Conservation (phyloP, 1,284 basidiomycete species). For the Ustilago nuda region DNA sequence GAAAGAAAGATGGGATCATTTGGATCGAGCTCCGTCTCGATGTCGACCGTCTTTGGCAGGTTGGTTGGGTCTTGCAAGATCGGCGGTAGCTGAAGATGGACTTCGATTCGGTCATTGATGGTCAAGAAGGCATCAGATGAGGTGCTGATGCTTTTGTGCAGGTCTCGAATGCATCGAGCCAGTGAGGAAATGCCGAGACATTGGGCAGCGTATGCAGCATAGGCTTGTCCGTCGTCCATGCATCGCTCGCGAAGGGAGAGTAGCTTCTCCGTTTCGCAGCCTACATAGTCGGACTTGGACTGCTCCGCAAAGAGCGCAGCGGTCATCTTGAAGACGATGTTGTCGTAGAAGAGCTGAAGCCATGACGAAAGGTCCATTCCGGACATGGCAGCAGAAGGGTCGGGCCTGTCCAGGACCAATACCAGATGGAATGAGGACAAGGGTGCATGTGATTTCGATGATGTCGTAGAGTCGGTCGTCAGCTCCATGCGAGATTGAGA, state of each 20-base stretch:
- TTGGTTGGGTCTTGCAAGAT: conserved; percentile 56
- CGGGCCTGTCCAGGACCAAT: conserved; percentile 64
- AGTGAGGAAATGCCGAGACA: conserved; percentile 59
- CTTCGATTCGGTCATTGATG: conserved; percentile 62
- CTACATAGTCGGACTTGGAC: conserved; percentile 51
- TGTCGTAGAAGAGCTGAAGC: conserved; percentile 65
- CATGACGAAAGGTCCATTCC: conserved; percentile 55
- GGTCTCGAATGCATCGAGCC: conserved; percentile 51
- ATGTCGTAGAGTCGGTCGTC: conserved; percentile 9
- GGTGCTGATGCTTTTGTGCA: conserved; percentile 58
- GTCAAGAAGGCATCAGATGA: conserved; percentile 57
- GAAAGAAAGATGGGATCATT: conserved; percentile 59
- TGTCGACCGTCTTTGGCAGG: conserved; percentile 49
- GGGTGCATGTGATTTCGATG: conserved; percentile 18
- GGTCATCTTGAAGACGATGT: conserved; percentile 67
- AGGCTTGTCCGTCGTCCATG: conserved; percentile 57
- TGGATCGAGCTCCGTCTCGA: conserved; percentile 62
- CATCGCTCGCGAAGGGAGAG: conserved; percentile 56
- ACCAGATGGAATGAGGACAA: conserved; percentile 65
- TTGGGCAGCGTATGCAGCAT: conserved; percentile 49
- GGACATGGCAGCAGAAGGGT: conserved; percentile 52
- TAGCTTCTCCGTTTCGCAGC: conserved; percentile 54
- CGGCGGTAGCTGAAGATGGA: conserved; percentile 64
- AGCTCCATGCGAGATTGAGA: conserved; percentile 19
- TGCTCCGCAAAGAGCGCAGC: conserved; percentile 66